Base-by-base conservation (phyloP, 805 yeast genomes). In the Ascoidea asiatica region DNA sequence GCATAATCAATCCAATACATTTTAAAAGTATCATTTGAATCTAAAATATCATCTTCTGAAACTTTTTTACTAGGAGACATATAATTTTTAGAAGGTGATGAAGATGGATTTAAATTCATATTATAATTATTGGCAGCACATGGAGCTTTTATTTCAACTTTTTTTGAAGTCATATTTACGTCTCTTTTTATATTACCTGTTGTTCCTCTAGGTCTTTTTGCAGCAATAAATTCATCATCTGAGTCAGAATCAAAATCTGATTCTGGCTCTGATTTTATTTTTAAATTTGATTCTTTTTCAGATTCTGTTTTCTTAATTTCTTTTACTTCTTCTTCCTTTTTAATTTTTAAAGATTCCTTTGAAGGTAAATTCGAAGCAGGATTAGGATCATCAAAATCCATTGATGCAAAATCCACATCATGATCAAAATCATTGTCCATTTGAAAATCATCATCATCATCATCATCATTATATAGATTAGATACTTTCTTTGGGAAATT, bases 1-100 rank as follows among this genome's bases (percentile, higher is more conserved):
- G 82, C 70, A 59, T 79, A 88, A 61, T 92, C 98, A 23, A 84
- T 63, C 97, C 97, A 92, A 60, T 73, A 92, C 79, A 90, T 78
- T 53, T 75, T 74, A 57, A 88, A 72, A 1, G 69, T 52, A 39
- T 71, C 73, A 3, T 67, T 60, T n/a, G 61, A 61, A 6, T 67
- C 62, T 33, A 61, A 60, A 15, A 66, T 63, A 19, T 69, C 59
- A 39, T 53, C 52, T 4, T 55, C 56, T 29, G 53, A 41, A 46
- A 60, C 40, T 52, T 60, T 46, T 46, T 48, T 22, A 43, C 38
- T 21, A 44, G 35, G 13, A 49, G 39, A 6, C 38, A 37, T 3
- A 44, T 44, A 7, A 39, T 33, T 8, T 45, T 41, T 18, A 48
- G 38, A 41, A 7, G 63, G 61, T 5, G 65, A 56, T 3, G 63